phyloP scores from a whole-genome alignment of 192 early-diverging fungal genomes.

The Chytriomyces sp. region DNA sequence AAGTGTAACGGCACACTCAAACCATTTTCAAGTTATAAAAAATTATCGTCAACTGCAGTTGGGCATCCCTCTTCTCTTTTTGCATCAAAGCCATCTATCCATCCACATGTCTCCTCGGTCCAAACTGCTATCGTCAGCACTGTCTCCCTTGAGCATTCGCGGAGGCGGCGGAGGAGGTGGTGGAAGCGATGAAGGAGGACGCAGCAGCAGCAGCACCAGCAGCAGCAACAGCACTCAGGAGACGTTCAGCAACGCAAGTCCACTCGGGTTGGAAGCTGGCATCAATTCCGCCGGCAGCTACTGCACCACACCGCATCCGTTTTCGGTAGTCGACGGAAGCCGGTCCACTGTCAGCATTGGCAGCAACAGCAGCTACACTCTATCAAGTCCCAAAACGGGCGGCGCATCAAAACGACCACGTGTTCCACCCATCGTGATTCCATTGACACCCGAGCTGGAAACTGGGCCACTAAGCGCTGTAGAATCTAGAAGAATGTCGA shows the following conservation, averaged over 20 bases:
- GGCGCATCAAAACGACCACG: background rate
- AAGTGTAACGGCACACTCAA: background rate
- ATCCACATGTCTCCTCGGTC: background rate
- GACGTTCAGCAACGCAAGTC: background rate
- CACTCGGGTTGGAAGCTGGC: too few species aligned
- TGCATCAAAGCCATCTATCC: background rate
- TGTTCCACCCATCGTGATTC: background rate
- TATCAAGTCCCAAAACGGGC: background rate
- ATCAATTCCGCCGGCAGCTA: background rate
- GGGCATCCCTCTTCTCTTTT: background rate
- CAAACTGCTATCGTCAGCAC: background rate
- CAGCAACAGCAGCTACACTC: background rate
- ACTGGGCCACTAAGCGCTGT: background rate
- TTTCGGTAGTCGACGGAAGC: background rate
- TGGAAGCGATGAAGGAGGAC: too few species aligned
- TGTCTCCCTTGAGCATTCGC: constrained; percentile 2
- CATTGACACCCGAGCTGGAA: background rate
- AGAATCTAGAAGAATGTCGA: background rate
- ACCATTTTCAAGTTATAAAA: background rate
- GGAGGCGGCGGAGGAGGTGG: background rate
- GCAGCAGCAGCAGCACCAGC: too few species aligned
- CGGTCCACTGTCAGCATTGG: background rate
- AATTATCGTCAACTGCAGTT: background rate
- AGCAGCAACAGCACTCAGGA: too few species aligned
- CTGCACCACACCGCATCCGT: background rate